Evolutionary conservation across 2,329 filamentous ascomycete genomes (phyloP), one percentile per base, ranked within the genome.

Genomic region (Penicillium capsulatum): DNA sequence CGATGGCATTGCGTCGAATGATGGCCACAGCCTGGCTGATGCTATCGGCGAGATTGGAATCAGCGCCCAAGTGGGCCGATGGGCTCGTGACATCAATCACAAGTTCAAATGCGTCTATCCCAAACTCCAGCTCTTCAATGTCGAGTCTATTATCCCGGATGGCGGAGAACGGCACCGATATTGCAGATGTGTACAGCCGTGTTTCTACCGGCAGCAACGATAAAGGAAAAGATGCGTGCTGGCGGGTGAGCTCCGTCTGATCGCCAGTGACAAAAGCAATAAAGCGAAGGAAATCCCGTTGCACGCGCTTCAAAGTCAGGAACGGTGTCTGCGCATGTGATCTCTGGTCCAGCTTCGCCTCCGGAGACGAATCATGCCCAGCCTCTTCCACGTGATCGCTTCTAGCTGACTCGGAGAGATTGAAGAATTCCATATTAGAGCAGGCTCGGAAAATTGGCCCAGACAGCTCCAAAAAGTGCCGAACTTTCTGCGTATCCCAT

Each of bases 341-440:
- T 36, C 67, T 61, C 40, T 63, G 60, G 36, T 64, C 65, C 5
- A 59, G 47, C 11, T 66, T 59, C 3, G 51, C 45, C 2, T 57
- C 51, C 5, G 59, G 55, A 1, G 59, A 53, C 2, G 54, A 36
- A 31, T 61, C 38, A 17, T 56, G 50, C 11, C 36, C 42, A n/a
- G 55, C 51, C 31, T 58, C 52, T 35, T 22, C 28, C 3, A 35
- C 28, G 7, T 42, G 57, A 30, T 65, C 56, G 4, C 58, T 58
- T 13, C 50, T 39, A 40, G 39, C 19, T 31, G 65, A 69, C 55
- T 86, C 83, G 2, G 81, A 81, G 11, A 85, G 68, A 51, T 88
- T 88, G 68, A 81, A 87, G 59, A 87, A 90, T 55, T 89, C 84
- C 46, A 84, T 76, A 50, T 86, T 88, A 8, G 81, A 82, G 56